Evolutionary conservation across 164 flowering plant species (phyloP).

Genomic region (Sedum album): DNA sequence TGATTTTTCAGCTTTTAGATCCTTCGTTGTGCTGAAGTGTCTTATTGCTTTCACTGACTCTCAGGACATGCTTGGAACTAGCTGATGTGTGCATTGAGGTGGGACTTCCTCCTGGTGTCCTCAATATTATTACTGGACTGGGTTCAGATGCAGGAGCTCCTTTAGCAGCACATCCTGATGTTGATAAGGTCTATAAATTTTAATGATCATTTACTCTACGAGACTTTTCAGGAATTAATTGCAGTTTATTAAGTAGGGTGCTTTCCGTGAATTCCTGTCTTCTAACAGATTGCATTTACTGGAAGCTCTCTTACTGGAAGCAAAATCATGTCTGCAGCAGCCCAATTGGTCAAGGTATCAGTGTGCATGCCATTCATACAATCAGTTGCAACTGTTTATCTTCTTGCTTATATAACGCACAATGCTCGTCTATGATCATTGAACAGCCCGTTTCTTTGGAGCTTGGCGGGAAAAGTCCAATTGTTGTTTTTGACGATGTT

Average conservation of each 20-base stretch:
- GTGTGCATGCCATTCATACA: background rate
- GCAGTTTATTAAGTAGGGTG: background rate
- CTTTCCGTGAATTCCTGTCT: background rate
- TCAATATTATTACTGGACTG: conserved; percentile 80
- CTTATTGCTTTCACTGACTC: conserved; percentile 9
- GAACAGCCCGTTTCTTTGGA: conserved; percentile 88
- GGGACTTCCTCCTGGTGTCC: conserved; percentile 90
- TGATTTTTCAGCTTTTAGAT: background rate
- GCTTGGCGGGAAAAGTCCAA: conserved; percentile 99
- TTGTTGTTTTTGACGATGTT: conserved; percentile 90
- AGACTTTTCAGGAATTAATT: background rate
- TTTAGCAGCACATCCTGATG: conserved; percentile 85
- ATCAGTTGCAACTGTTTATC: background rate
- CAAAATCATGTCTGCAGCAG: conserved; percentile 82
- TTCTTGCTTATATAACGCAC: background rate
- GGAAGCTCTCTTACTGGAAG: conserved; percentile 90
- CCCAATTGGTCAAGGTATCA: conserved; percentile 74
- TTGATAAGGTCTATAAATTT: conserved; percentile 63
- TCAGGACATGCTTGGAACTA: conserved; percentile 93
- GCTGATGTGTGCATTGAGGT: conserved; percentile 80
- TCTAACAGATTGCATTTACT: conserved; percentile 80
- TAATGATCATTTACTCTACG: conserved; percentile 1
- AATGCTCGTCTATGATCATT: background rate
- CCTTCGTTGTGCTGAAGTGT: background rate
- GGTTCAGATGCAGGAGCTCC: conserved; percentile 98